These are phyloP conservation scores for Bolboschoenoplectus hybrid DNA, from an alignment of 202 grass and related monocot species.

Conservation along the genomic window DNA sequence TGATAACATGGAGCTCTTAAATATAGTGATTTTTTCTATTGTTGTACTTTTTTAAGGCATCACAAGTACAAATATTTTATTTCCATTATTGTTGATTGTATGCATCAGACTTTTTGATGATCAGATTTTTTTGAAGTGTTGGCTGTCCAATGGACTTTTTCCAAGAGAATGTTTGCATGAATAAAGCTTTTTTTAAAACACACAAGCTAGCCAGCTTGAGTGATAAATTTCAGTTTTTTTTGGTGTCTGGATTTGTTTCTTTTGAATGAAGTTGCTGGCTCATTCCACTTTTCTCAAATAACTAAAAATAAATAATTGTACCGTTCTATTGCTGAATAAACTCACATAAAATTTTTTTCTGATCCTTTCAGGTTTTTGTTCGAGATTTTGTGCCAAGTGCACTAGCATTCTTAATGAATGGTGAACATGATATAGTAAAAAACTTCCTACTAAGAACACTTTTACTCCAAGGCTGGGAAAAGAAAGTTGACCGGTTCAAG, in stretches of 20 bases:
- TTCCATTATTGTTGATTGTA: neutral
- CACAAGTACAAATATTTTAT: conserved; percentile 7
- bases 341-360: conserved; percentile 11
- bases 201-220: neutral
- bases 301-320: neutral
- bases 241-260: neutral
- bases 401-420: conserved; percentile 91
- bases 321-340: conserved; percentile 16
- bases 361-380: conserved; percentile 69
- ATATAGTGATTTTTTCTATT: neutral
- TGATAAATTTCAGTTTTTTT: neutral
- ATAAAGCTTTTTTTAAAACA: neutral
- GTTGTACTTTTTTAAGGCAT: neutral
- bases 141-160: neutral
- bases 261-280: neutral
- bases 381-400: conserved; percentile 93
- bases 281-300: neutral
- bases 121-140: neutral
- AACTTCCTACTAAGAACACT: conserved; percentile 87
- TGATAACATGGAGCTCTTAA: neutral
- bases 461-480: conserved; percentile 87
- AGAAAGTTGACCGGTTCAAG: conserved; percentile 88
- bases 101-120: neutral
- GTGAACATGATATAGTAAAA: conserved; percentile 82
- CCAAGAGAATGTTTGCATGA: neutral